These are phyloP conservation scores for Tagetes erecta DNA, from an alignment of 129 eudicot genomes.

Conservation along the genomic window DNA sequence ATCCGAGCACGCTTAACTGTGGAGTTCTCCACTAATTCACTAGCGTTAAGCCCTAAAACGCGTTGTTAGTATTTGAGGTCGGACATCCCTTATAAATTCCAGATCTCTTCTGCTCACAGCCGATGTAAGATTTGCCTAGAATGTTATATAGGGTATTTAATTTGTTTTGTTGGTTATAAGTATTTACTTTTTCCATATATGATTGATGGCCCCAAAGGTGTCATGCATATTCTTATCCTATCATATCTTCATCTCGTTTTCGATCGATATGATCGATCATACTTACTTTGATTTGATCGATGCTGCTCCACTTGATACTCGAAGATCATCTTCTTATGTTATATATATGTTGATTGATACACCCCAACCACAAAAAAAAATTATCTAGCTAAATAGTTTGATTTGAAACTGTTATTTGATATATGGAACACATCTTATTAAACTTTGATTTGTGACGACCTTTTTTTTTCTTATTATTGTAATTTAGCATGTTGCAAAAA, in stretches of 20 bases:
- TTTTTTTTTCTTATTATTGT: too few relatives aligned
- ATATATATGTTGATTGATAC: not conserved
- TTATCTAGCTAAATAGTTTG: constrained; percentile 1
- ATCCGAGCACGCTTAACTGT: too few relatives aligned
- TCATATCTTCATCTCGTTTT: constrained; percentile 3
- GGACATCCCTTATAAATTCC: too few relatives aligned
- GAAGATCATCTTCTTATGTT: not conserved
- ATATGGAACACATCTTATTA: not conserved
- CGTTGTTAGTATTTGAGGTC: too few relatives aligned
- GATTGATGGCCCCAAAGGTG: constrained; percentile 3
- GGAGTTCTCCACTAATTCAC: too few relatives aligned
- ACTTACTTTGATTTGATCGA: not conserved
- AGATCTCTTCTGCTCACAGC: too few relatives aligned
- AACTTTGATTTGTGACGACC: not conserved
- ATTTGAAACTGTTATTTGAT: not conserved
- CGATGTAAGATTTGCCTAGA: too few relatives aligned
- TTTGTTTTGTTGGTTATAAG: too few relatives aligned
- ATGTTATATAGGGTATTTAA: too few relatives aligned
- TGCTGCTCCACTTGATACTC: constrained; percentile 14
- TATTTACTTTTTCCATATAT: not conserved
- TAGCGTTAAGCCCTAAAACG: too few relatives aligned
- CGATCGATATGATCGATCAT: not conserved
- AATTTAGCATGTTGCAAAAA: too few relatives aligned
- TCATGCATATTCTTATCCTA: constrained; percentile 7
- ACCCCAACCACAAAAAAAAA: constrained; percentile 24